Evolutionary conservation across 2,329 filamentous ascomycete species (phyloP).

Genomic region (Aspergillus puulaauensis): DNA sequence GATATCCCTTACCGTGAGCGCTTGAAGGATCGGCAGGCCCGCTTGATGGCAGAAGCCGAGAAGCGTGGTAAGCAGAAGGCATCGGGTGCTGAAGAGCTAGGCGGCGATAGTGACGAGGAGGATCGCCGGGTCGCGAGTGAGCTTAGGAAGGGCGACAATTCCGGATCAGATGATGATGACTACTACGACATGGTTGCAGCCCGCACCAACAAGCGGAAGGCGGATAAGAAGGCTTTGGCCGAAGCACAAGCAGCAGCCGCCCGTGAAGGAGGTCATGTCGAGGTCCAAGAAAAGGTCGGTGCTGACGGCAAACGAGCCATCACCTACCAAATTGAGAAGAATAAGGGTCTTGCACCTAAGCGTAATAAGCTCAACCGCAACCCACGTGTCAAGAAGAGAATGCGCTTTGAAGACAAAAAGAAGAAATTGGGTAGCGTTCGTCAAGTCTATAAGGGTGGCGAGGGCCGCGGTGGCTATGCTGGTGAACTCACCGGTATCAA

Average conservation of each 20-base stretch:
- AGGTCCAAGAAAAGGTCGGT: slow-evolving; percentile 67
- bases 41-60: slow-evolving; percentile 86
- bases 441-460: slow-evolving; percentile 80
- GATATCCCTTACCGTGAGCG: slow-evolving; percentile 81
- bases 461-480: slow-evolving; percentile 80
- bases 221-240: slow-evolving; percentile 69
- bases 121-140: slow-evolving; percentile 56
- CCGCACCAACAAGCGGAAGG: slow-evolving; percentile 57
- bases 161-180: slow-evolving; percentile 46
- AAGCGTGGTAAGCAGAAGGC: slow-evolving; percentile 68
- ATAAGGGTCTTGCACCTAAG: slow-evolving; percentile 88
- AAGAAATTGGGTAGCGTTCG: slow-evolving; percentile 93
- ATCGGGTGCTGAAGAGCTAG: slow-evolving; percentile 66
- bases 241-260: slow-evolving; percentile 57
- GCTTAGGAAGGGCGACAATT: slow-evolving; percentile 37
- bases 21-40: slow-evolving; percentile 77
- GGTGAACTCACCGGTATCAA: slow-evolving; percentile 97
- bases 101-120: slow-evolving; percentile 68
- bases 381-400: slow-evolving; percentile 95
- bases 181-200: slow-evolving; percentile 90
- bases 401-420: slow-evolving; percentile 93
- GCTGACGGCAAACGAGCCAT: slow-evolving; percentile 89
- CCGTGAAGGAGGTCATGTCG: slow-evolving; percentile 59
- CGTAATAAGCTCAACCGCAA: slow-evolving; percentile 94
- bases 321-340: slow-evolving; percentile 92